Evolutionary conservation across 805 yeast genomes (phyloP).

Genomic region (Kregervanrija fluxuum): DNA sequence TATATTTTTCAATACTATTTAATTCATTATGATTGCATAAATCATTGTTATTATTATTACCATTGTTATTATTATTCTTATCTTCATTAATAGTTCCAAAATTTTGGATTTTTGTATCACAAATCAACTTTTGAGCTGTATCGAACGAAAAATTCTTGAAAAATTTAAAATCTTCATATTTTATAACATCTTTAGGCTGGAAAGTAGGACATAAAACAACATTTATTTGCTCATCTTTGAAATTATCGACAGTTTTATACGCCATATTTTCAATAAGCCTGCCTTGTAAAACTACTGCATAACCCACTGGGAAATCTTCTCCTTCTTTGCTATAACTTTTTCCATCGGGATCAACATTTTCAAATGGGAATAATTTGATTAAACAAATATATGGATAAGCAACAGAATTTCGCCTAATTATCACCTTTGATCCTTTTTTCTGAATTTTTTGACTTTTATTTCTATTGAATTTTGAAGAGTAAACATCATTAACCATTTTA

Average conservation of each 20-base stretch:
- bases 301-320: constrained; percentile 26
- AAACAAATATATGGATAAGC: constrained; percentile 25
- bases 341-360: background rate
- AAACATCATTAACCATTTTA: background rate
- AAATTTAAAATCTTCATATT: constrained; percentile 21
- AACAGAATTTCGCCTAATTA: constrained; percentile 15
- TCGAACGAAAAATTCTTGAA: constrained; percentile 8
- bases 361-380: constrained; percentile 11
- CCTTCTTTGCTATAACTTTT: no score
- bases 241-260: constrained; percentile 13
- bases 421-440: constrained; percentile 1
- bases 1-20: constrained; percentile 18
- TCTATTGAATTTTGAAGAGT: background rate
- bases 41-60: background rate
- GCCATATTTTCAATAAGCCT: constrained; percentile 36
- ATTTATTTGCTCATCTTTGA: constrained; percentile 6
- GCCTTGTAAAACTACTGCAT: constrained; percentile 34
- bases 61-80: background rate
- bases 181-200: constrained; percentile 19
- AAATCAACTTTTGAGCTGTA: constrained; percentile 11
- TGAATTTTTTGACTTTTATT: background rate
- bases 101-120: constrained; percentile 3
- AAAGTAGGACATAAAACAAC: constrained; percentile 20
- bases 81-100: background rate
- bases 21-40: constrained; percentile 11